phyloP scores from a whole-genome alignment of 345 rosid genomes.

The Eutrema heterophyllum region DNA sequence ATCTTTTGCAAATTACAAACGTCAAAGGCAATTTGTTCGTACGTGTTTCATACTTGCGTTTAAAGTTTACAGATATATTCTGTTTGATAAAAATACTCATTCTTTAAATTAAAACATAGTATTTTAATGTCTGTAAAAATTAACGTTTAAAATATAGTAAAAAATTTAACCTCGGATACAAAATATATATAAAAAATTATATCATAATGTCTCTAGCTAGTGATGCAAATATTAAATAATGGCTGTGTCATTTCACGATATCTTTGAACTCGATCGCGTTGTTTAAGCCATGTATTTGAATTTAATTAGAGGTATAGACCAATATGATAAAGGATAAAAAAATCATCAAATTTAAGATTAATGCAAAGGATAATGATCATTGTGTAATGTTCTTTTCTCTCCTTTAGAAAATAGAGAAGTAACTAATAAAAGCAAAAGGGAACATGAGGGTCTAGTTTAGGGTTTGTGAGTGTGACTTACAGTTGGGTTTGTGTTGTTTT shows the following conservation, averaged over 20 bases:
- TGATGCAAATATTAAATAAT: background rate
- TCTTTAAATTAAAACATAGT: too few relatives aligned
- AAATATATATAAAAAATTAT: too few relatives aligned
- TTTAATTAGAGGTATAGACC: background rate
- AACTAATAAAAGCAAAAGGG: constrained; percentile 22
- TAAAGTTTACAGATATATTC: background rate
- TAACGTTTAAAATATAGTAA: too few relatives aligned
- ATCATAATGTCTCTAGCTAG: background rate
- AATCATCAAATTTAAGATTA: background rate
- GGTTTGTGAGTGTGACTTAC: constrained; percentile 30
- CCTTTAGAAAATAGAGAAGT: background rate
- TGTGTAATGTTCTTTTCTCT: too few relatives aligned
- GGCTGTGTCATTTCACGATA: background rate
- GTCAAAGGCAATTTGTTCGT: background rate
- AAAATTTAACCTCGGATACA: too few relatives aligned
- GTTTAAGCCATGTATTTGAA: background rate
- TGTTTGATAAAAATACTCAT: background rate
- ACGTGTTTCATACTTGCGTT: background rate
- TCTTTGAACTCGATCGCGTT: background rate
- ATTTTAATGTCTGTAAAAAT: too few relatives aligned
- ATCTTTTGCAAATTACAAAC: background rate
- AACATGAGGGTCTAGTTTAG: constrained; percentile 31
- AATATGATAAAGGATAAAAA: background rate
- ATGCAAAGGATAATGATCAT: constrained; percentile 8
- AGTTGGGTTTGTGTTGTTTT: constrained; percentile 32